Evolutionary conservation across 164 flowering plant genomes (phyloP), one percentile per base, ranked within the genome.

Genomic region (Umbilicus rupestris): DNA sequence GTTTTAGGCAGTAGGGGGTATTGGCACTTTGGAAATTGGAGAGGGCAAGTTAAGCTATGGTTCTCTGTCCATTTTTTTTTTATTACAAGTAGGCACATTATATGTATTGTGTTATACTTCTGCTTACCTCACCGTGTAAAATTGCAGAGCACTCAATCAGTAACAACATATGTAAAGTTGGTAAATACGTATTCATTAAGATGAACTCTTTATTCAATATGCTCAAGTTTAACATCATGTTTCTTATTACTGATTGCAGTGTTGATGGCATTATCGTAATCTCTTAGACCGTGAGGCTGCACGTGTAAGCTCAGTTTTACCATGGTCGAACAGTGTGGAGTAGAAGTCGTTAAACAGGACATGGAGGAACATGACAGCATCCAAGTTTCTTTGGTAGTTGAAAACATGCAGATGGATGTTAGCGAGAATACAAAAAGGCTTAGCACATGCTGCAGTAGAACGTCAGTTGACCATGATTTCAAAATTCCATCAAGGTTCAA

Each of bases 321-420:
- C 29, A 52, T 52, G 58, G 58, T 52, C 7, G 58, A 52, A 24
- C 58, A 22, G 30, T 52, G 58, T 24, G 58, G 58, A 52, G 30
- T 9, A 16, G 58, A 52, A 52, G 58, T 52, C 3, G 58, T 11
- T 55, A 12, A 29, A 29, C 33, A 55, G 33, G 60, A 26, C 17
- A 28, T 55, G 60, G 60, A 55, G 60, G 60, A 55, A 55, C 31
- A 16, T 55, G 60, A 28, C 33, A 9, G 33, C 60, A 3, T 55
- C 19, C 33, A 28, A 28, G 33, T 14, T 55, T 55, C 31, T 14
- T 55, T 55, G 60, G 16, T 16, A 3, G 33, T 30, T 28, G 60
- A 55, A 55, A 28, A 55, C 33, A 28, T 55, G 31, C 33, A 28
- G 33, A 7, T 7, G 29, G 60, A 55, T 55, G 60, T 29, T 24